Evolutionary conservation across 1,284 basidiomycete genomes (phyloP).

Genomic region (Mycosarcoma maydis): DNA sequence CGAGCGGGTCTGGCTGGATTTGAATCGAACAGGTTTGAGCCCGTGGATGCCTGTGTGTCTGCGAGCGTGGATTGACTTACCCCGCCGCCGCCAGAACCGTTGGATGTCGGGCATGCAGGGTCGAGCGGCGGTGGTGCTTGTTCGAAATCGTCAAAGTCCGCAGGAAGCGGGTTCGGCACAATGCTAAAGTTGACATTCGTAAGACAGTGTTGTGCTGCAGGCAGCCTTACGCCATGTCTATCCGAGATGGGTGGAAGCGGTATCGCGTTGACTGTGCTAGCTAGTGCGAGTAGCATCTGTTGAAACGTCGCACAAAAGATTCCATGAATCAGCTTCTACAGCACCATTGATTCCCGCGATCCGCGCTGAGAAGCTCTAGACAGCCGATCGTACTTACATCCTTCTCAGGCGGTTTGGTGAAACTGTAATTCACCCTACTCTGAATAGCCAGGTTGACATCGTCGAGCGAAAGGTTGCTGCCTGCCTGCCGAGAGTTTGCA

Average conservation of each 20-base stretch:
- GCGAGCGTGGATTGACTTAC: not conserved
- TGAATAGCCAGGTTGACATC: slow-evolving; percentile 92
- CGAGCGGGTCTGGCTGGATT: not conserved
- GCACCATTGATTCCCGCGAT: not conserved
- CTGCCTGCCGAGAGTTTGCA: slow-evolving; percentile 69
- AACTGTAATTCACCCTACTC: slow-evolving; percentile 91
- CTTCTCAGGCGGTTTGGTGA: slow-evolving; percentile 90
- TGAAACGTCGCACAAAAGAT: not conserved
- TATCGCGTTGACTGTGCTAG: slow-evolving; percentile 86
- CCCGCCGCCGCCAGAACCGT: not conserved
- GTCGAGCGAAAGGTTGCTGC: slow-evolving; percentile 75
- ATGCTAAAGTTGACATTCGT: slow-evolving; percentile 92
- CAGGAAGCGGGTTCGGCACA: slow-evolving; percentile 82
- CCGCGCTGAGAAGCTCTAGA: not conserved
- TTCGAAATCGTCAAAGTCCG: slow-evolving; percentile 34
- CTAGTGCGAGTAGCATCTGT: slow-evolving; percentile 87
- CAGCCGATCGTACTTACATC: slow-evolving; percentile 74
- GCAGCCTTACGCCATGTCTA: slow-evolving; percentile 90
- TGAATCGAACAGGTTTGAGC: slow-evolving; percentile 22
- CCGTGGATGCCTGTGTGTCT: slow-evolving; percentile 17
- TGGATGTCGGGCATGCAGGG: not conserved
- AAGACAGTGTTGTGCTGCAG: slow-evolving; percentile 81
- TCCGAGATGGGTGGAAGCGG: slow-evolving; percentile 93
- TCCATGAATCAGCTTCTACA: not conserved
- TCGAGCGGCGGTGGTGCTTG: not conserved